Evolutionary conservation across 352 stramenopile species (phyloP).

Genomic region (Globisporangium carolinianum): DNA sequence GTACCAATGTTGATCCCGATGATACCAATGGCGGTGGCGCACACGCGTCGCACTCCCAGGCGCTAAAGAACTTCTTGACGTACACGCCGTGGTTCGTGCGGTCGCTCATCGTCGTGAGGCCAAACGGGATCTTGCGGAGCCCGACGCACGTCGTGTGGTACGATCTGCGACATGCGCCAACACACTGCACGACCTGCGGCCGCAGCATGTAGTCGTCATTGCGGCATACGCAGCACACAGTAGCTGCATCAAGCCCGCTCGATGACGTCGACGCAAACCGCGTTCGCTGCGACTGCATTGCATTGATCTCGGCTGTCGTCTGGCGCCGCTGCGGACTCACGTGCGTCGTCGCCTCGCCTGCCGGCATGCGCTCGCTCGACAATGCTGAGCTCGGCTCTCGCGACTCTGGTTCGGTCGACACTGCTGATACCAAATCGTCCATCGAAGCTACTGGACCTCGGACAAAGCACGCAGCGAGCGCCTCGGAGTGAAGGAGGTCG

Average conservation of each 20-base stretch:
- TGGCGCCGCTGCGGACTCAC: constrained; percentile 27
- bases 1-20: background rate
- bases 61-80: constrained; percentile 79
- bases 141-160: constrained; percentile 78
- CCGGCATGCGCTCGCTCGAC: too few relatives aligned
- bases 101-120: constrained; percentile 76
- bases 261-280: constrained; percentile 30
- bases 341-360: too few relatives aligned
- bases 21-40: constrained; percentile 9
- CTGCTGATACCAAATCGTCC: too few relatives aligned
- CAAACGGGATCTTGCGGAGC: constrained; percentile 74
- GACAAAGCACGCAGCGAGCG: constrained; percentile 41
- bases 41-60: constrained; percentile 66
- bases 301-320: constrained; percentile 65
- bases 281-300: constrained; percentile 57
- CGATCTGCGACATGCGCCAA: constrained; percentile 31
- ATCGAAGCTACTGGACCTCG: constrained; percentile 1
- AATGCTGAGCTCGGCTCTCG: background rate
- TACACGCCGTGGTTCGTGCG: constrained; percentile 74
- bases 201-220: constrained; percentile 84
- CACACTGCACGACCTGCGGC: constrained; percentile 60
- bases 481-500: constrained; percentile 64
- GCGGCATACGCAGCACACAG: constrained; percentile 44
- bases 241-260: background rate
- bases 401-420: constrained; percentile 1